Conservation (phyloP, 495 filamentous ascomycete genomes). For the Tuber indicum region DNA sequence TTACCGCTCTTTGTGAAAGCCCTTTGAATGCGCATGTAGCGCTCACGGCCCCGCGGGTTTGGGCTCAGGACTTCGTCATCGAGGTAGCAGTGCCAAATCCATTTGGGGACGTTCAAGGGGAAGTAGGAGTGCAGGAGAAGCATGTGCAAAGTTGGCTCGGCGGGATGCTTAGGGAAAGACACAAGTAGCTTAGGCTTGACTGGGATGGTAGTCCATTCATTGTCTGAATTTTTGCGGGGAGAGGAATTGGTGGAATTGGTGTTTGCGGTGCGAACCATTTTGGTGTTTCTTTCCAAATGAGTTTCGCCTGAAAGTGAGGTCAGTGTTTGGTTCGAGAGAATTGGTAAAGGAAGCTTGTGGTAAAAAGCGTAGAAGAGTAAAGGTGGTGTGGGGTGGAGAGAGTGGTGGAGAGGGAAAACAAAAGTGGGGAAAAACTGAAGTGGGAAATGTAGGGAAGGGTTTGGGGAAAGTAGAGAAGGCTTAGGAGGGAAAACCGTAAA, state of each 20-base stretch:
- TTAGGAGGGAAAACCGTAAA: not conserved
- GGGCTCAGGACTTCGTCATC: not conserved
- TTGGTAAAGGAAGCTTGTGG: not conserved
- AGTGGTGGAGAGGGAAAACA: not conserved
- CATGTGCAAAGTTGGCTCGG: not conserved
- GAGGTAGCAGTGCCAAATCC: not conserved
- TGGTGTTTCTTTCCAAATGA: not conserved
- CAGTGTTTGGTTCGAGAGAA: not conserved
- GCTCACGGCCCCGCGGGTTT: not conserved
- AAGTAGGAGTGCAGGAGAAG: not conserved
- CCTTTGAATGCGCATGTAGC: not conserved
- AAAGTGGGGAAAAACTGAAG: not conserved
- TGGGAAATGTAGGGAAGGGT: not conserved
- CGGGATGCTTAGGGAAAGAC: not conserved
- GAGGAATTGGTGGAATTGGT: not conserved
- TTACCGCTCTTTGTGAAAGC: not conserved
- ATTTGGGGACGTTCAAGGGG: not conserved
- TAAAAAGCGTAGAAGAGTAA: not conserved
- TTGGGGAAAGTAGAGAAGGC: not conserved
- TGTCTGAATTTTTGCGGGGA: not conserved
- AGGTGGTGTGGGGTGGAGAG: not conserved
- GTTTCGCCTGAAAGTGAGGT: not conserved
- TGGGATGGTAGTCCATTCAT: not conserved
- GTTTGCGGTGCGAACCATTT: not conserved
- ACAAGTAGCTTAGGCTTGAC: not conserved